These are phyloP conservation scores for Gonapodya prolifera DNA, from an alignment of 192 early-diverging fungal genomes.

Conservation along the genomic window DNA sequence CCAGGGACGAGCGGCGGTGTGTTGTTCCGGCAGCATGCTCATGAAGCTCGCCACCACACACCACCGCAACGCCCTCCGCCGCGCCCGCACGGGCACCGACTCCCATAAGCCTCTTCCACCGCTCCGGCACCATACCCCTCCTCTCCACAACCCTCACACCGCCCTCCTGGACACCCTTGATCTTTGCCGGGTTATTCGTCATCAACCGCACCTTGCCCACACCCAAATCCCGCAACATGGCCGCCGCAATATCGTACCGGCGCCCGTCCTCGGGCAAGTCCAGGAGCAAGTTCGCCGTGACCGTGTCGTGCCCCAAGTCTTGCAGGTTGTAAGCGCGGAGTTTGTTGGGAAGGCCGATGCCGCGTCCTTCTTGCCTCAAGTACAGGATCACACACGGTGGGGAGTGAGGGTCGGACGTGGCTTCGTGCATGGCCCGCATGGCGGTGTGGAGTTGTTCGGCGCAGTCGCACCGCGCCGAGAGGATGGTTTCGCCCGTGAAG, in stretches of 20 bases:
- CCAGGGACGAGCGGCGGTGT: not conserved
- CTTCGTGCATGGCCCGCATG: constrained; percentile 72
- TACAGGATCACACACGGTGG: constrained; percentile 96
- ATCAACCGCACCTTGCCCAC: constrained; percentile 61
- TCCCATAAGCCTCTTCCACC: constrained; percentile 43
- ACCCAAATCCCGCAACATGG: constrained; percentile 75
- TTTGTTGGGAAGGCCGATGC: constrained; percentile 89
- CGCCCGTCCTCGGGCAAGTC: constrained; percentile 89
- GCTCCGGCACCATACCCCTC: constrained; percentile 80
- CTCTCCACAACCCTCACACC: constrained; percentile 69
- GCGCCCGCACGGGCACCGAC: constrained; percentile 15
- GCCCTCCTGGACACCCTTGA: constrained; percentile 55
- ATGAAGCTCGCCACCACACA: not conserved
- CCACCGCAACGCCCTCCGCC: constrained; percentile 15
- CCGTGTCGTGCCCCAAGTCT: constrained; percentile 89
- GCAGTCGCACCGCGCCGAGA: constrained; percentile 86
- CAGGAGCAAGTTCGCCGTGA: constrained; percentile 77
- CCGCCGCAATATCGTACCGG: constrained; percentile 77
- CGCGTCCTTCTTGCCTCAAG: constrained; percentile 89
- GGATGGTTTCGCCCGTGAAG: constrained; percentile 91
- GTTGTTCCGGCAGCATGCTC: not conserved
- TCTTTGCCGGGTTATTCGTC: constrained; percentile 96
- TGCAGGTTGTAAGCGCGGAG: constrained; percentile 95
- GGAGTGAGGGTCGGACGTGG: constrained; percentile 77
- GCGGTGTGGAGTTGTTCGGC: constrained; percentile 87